Base-by-base conservation (phyloP, 257 asterid genomes). In the Fraxinus excelsior region DNA sequence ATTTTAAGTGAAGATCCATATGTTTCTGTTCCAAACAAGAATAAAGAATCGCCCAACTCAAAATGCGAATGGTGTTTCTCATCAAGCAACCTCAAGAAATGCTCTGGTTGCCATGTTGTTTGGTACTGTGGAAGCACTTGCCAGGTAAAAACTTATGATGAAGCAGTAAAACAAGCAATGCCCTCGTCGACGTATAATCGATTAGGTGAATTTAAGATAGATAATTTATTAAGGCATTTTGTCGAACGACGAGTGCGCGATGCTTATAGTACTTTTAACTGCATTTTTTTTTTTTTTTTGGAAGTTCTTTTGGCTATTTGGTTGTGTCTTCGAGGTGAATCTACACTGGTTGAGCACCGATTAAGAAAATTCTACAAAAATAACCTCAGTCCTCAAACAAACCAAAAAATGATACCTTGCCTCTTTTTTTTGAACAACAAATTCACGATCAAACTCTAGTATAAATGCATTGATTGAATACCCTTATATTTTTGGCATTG, bases 1-100 rank as follows among this genome's bases (percentile, higher is more conserved):
- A 93, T 96, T 75, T 40, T 87, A 77, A 86, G 90, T 35, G 93
- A 90, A 85, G 88, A 83, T 29, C 97, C 98, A 2, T 96, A 93
- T 83, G 97, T 91, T 70, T 85, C 83, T 56, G 98, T 93, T 76
- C 89, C 98, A 18, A 95, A 83, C 76, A 90, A 87, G 83, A 85
- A 86, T 4, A 88, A 79, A 67, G 96, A 88, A 70, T 85, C 92
- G 49, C 86, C 88, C 49, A 49, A 67, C 38, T 56, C 83, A 23
- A 93, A 87, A 88, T 96, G 99, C 65, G 98, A 96, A 67, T 88
- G 93, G 88, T 96, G 99, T 81, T 91, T 96, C 75, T 74, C 87
- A 51, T 82, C 92, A 32, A 74, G 58, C 67, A 85, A 82, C 84
- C 84, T 96, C 83, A 91, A 88, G 92, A 91, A 85, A 84, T 96